phyloP scores from a whole-genome alignment of 2,329 filamentous ascomycete species.

The Aspergillus sojae region DNA sequence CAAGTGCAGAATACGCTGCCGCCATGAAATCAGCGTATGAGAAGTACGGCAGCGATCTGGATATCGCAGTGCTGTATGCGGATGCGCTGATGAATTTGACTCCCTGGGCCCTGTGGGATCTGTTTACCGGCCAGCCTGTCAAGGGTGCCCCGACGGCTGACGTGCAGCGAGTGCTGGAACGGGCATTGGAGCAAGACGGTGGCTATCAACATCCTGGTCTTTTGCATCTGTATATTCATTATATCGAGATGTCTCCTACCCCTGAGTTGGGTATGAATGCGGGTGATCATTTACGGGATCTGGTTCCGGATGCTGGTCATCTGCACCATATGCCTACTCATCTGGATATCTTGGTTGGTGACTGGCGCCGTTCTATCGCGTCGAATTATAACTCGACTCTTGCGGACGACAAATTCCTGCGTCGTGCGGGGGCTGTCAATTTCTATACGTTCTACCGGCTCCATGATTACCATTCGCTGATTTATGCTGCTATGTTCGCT shows the following conservation, averaged over 20 bases:
- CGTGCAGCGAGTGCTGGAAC: constrained; percentile 60
- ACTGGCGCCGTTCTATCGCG: constrained; percentile 66
- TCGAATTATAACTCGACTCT: constrained; percentile 66
- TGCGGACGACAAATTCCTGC: constrained; percentile 68
- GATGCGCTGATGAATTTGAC: constrained; percentile 68
- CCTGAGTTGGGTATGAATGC: constrained; percentile 64
- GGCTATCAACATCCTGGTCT: constrained; percentile 65
- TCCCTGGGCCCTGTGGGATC: constrained; percentile 66
- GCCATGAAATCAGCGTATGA: constrained; percentile 61
- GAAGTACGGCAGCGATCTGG: constrained; percentile 57
- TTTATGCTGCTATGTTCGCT: constrained; percentile 64
- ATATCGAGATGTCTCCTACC: constrained; percentile 72
- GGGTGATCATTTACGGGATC: constrained; percentile 69
- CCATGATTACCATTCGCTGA: constrained; percentile 71
- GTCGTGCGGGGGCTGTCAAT: constrained; percentile 60
- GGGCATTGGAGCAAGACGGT: constrained; percentile 53
- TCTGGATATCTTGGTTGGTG: constrained; percentile 69
- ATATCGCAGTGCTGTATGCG: constrained; percentile 63
- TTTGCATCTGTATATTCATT: constrained; percentile 73
- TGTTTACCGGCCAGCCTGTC: constrained; percentile 59
- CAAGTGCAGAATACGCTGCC: constrained; percentile 62
- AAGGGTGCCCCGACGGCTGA: constrained; percentile 59
- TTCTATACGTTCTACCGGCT: constrained; percentile 75
- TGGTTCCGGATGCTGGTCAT: constrained; percentile 69
- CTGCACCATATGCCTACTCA: constrained; percentile 75